Base-by-base conservation (phyloP, 306 rosid genomes). In the Dalbergia cultrata region DNA sequence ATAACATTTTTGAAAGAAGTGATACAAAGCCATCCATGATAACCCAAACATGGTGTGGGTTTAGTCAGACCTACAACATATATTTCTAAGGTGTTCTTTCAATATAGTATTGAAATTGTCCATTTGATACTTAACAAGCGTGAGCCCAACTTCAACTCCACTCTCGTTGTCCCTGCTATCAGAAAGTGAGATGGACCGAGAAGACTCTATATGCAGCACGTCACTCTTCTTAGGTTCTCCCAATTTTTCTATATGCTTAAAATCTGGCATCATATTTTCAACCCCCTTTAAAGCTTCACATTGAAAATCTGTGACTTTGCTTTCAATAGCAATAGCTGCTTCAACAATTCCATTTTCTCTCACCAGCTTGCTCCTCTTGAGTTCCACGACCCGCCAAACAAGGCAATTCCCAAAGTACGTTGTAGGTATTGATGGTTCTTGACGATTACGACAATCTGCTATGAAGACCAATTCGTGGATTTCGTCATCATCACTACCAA, bases 361-460 rank as follows among this genome's bases (percentile, higher is more conserved):
- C 67, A 61, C 67, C 14, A 61, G 43, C 43, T 61, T 43, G 14
- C 11, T 10, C 11, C 19, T 61, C 43, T 61, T 31, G 9, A 61
- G 9, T 1, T 4, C 67, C 41, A 7, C 43, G 13, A 6, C 6
- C 13, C 7, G 39, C 31, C 7, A 5, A 0, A 19, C 11, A 0
- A 61, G 9, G 3, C 44, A 26, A 33, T 61, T 61, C 31, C 67
- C 67, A 13, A 61, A 61, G 43, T 61, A 61, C 9, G n/a, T 61
- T 31, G 44, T 5, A 61, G 67, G 67, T 0, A 31, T 8, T 16
- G 43, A 31, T 1, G 31, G 21, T 33, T 61, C 43, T 12, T 39
- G 67, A 61, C n/a, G 43, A 6, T 33, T 18, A 61, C 44, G 67
- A 61, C 67, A 61, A 61, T 61, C 67, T 26, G 43, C 67, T 31